Evolutionary conservation across 2,329 filamentous ascomycete species (phyloP), one percentile per base, ranked within the genome.

Genomic region (Fusarium odoratissimum): DNA sequence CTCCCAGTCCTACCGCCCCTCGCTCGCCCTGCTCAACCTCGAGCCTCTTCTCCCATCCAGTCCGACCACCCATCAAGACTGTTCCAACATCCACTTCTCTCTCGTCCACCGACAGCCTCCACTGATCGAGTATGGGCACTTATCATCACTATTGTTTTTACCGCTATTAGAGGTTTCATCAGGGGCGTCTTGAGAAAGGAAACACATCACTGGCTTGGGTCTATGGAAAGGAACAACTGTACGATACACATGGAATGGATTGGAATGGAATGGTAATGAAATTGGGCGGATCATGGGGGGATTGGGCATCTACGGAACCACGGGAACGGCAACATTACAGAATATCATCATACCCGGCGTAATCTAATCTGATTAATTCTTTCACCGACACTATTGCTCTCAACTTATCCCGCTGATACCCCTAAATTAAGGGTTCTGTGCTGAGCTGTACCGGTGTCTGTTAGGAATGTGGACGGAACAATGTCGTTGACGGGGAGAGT

Each of bases 101-200:
- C 48, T 74, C 73, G 25, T 77, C 76, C 19, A 76, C 76, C 25
- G 76, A 77, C 23, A 77, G 76, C 40, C 55, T 77, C 23, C 58
- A 58, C n/a, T 77, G 25, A 69, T 51, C 19, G 33, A 45, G 33
- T 30, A 23, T 31, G 16, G 31, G 31, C 25, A 49, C 23, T 45
- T 17, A 30, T 45, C 31, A 42, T 46, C 35, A 25, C 17, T 13
- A 52, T 67, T 66, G 37, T 45, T 45, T 61, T 69, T 62, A 31
- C 33, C 16, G 59, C 40, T 45, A 49, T 54, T 67, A 23, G 31
- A 61, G 23, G 46, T 51, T 56, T 52, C 58, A 45, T n/a, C n/a
- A 23, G 59, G 57, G 56, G 71, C 64, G 68, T 72, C 56, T 59
- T n/a, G 38, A 45, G 54, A 54, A 69, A 60, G 54, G 54, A 55